Evolutionary conservation across 192 early-diverging fungal genomes (phyloP).

Genomic region (Entomortierella parvispora): DNA sequence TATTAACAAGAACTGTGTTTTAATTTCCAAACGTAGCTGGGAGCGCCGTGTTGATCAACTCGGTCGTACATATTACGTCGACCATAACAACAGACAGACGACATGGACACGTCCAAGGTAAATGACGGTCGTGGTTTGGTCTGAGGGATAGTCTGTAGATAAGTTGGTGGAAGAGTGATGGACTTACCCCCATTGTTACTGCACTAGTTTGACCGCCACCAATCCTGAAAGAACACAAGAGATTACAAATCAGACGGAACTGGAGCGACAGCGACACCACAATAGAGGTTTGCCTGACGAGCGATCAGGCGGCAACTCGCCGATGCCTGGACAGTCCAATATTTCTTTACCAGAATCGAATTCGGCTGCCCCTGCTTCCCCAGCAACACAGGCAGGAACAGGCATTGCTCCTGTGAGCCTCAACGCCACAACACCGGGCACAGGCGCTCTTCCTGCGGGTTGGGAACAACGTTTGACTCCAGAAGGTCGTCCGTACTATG

Average conservation of each 20-base stretch:
- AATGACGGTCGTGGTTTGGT: not conserved
- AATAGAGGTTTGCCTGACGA: conserved; percentile 84
- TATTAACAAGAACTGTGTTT: too few species aligned
- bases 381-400: conserved; percentile 25
- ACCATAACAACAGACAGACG: conserved; percentile 93
- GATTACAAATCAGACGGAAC: conserved; percentile 66
- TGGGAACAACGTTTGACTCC: conserved; percentile 83
- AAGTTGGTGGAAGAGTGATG: not conserved
- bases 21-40: conserved; percentile 69
- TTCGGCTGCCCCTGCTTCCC: conserved; percentile 40
- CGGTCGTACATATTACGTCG: conserved; percentile 95
- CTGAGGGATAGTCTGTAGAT: not conserved
- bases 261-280: conserved; percentile 81
- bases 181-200: not conserved
- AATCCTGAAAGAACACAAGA: conserved; percentile 53
- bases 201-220: conserved; percentile 33
- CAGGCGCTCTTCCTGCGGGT: conserved; percentile 84
- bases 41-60: conserved; percentile 93
- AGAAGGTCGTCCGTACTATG: conserved; percentile 90
- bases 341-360: conserved; percentile 29
- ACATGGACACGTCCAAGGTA: conserved; percentile 83
- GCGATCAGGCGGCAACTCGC: conserved; percentile 46
- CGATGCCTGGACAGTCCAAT: conserved; percentile 29
- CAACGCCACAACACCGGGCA: conserved; percentile 69
- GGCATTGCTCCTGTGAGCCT: conserved; percentile 56